These are phyloP conservation scores for Geum urbanum DNA, from an alignment of 306 rosid genomes.

Conservation along the genomic window DNA sequence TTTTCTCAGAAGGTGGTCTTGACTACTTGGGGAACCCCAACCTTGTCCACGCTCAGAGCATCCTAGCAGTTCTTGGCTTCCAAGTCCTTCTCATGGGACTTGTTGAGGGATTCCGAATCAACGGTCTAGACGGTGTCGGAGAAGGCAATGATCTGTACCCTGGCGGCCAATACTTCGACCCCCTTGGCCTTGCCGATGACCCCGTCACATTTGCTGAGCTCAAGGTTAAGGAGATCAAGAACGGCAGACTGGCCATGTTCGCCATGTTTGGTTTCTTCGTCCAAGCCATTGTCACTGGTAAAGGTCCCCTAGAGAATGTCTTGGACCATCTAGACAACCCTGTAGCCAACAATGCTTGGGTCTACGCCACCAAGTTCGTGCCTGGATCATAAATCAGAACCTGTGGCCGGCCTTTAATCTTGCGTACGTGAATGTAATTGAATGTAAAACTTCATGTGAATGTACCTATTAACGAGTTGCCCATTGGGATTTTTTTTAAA, in stretches of 20 bases:
- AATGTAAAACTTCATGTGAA: neutral
- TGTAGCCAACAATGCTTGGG: conserved; percentile 93
- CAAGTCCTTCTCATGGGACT: conserved; percentile 86
- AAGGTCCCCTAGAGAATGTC: conserved; percentile 85
- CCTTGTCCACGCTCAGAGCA: conserved; percentile 91
- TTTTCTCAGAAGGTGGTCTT: conserved; percentile 85
- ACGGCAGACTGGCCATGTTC: conserved; percentile 86
- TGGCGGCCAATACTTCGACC: conserved; percentile 91
- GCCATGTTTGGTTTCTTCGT: conserved; percentile 96
- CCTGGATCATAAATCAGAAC: conserved; percentile 59
- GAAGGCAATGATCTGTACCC: conserved; percentile 88
- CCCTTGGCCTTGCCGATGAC: conserved; percentile 86
- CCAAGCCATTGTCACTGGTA: conserved; percentile 92
- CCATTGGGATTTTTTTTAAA: neutral
- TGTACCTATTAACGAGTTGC: conserved; percentile 1
- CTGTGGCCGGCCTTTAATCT: neutral
- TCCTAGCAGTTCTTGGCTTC: conserved; percentile 72
- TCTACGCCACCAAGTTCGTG: conserved; percentile 83
- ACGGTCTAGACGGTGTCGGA: conserved; percentile 82
- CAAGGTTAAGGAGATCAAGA: conserved; percentile 88
- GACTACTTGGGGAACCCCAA: conserved; percentile 90
- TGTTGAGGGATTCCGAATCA: conserved; percentile 84
- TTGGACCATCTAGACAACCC: conserved; percentile 87
- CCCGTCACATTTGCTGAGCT: conserved; percentile 79
- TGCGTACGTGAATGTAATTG: conserved; percentile 18